Conservation (phyloP, 2,329 filamentous ascomycete species). For the Talaromyces sp. region DNA sequence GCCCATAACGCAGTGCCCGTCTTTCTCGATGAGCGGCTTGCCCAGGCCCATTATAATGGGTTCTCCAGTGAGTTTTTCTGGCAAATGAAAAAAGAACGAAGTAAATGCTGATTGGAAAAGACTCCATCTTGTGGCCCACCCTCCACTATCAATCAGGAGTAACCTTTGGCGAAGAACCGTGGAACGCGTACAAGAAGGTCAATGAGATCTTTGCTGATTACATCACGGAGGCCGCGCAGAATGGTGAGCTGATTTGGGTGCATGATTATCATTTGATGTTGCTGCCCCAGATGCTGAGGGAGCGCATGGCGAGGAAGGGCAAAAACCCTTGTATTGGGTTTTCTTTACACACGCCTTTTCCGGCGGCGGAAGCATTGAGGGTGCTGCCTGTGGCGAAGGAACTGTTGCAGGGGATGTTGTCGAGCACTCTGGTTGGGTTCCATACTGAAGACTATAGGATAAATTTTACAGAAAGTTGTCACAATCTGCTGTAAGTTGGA, state of each 20-base stretch:
- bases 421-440: slow-evolving; percentile 91
- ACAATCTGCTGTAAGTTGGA: slow-evolving; percentile 64
- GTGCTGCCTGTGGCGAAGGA: slow-evolving; percentile 83
- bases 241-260: slow-evolving; percentile 88
- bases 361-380: slow-evolving; percentile 86
- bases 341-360: slow-evolving; percentile 92
- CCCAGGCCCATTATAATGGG: slow-evolving; percentile 90
- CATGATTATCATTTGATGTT: slow-evolving; percentile 97
- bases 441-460: slow-evolving; percentile 95
- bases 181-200: slow-evolving; percentile 82
- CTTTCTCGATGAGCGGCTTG: slow-evolving; percentile 80
- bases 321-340: slow-evolving; percentile 91
- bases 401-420: slow-evolving; percentile 73
- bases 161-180: slow-evolving; percentile 85
- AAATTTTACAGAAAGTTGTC: slow-evolving; percentile 87
- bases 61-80: slow-evolving; percentile 68
- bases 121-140: slow-evolving; percentile 92
- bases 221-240: slow-evolving; percentile 72
- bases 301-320: slow-evolving; percentile 60
- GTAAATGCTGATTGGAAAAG: slow-evolving; percentile 37
- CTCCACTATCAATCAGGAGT: slow-evolving; percentile 96
- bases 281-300: slow-evolving; percentile 81
- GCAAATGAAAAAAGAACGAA: background rate
- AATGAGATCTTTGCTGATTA: slow-evolving; percentile 84
- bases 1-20: slow-evolving; percentile 80